Evolutionary conservation across 139 green algal species (phyloP).

Genomic region (Dunaliella primolecta): DNA sequence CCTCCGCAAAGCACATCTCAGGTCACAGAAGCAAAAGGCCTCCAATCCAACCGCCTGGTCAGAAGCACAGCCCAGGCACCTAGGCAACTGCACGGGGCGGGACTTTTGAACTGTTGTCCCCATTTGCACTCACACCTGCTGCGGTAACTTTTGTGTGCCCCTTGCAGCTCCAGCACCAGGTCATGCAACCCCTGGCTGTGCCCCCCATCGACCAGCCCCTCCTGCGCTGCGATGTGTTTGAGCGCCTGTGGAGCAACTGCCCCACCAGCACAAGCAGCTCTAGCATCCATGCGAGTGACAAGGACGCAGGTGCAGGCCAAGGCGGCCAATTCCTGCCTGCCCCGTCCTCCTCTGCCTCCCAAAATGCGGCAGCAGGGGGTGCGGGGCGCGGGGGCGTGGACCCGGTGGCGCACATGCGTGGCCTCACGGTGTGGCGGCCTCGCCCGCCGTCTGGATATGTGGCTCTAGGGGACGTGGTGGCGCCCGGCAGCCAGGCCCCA

Average conservation of each 20-base stretch:
- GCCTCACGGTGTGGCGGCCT: constrained; percentile 68
- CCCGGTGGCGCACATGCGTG: neutral
- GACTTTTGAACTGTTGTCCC: too few relatives aligned
- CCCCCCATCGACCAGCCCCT: constrained; percentile 50
- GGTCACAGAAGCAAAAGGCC: too few relatives aligned
- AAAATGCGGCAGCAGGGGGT: neutral
- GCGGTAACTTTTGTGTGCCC: constrained; percentile 26
- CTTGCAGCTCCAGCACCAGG: constrained; percentile 27
- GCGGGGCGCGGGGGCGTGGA: neutral
- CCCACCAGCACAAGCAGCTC: neutral
- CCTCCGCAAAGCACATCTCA: too few relatives aligned
- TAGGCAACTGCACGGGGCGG: too few relatives aligned
- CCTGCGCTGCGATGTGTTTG: constrained; percentile 53
- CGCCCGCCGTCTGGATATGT: constrained; percentile 71
- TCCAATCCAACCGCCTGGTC: too few relatives aligned
- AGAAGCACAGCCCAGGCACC: too few relatives aligned
- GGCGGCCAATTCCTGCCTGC: too few relatives aligned
- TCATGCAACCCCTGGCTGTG: constrained; percentile 44
- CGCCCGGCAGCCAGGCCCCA: constrained; percentile 19
- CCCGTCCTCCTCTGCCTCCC: neutral
- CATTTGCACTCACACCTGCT: constrained; percentile 20
- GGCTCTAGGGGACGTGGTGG: constrained; percentile 71
- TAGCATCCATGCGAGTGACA: neutral
- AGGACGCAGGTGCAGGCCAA: neutral
- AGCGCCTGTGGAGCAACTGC: constrained; percentile 60